Evolutionary conservation across 192 early-diverging fungal species (phyloP), one percentile per base, ranked within the genome.

Genomic region (Linnemannia exigua): DNA sequence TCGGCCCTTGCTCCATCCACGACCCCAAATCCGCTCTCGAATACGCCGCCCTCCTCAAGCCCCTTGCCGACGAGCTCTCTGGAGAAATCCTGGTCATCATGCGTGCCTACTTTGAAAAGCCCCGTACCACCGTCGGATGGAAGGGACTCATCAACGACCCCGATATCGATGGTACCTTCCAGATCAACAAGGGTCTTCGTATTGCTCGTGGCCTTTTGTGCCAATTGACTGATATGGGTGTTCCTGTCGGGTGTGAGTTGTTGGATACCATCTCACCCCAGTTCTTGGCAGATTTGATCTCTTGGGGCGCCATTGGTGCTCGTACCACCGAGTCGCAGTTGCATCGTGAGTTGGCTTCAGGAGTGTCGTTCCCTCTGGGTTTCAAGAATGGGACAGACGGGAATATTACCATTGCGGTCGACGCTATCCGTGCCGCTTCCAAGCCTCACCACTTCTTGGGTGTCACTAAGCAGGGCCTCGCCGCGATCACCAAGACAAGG

Each of bases 331-430:
- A 98, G 85, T 97, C 95, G 73, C 98, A 99, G 84, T 89, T 98
- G 36, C 97, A 99, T 87, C 93, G 98, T 68, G 98, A 99, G 85
- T 91, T 99, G 48, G 96, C 98, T 8, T 97, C 95, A 3, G 98
- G 98, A 16, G 92, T 96, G 20, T 97, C 96, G 61, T 96, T 98
- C 92, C 97, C 98, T 14, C 94, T 99, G n/a, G 98, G 98, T 1
- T 98, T 99, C 94, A 99, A 99, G 91, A 98, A 98, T 79, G 96
- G 97, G 70, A 99, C 98, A 7, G 97, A 99, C 79, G 98, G 98
- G 58, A 98, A 94, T 77, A 92, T 93, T 37, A 80, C 80, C 9
- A 93, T 96, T 61, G 95, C 95, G 1, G 88, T 95, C 20, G 94
- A 96, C 74, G 95, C 93, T 36, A 96, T 95, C 80, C 92, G 92